A percentile compares a stretch with the other conserved stretches of the same genome.
phyloP scores from a whole-genome alignment of 2,329 filamentous ascomycete species.

The Alternaria tenuissima region DNA sequence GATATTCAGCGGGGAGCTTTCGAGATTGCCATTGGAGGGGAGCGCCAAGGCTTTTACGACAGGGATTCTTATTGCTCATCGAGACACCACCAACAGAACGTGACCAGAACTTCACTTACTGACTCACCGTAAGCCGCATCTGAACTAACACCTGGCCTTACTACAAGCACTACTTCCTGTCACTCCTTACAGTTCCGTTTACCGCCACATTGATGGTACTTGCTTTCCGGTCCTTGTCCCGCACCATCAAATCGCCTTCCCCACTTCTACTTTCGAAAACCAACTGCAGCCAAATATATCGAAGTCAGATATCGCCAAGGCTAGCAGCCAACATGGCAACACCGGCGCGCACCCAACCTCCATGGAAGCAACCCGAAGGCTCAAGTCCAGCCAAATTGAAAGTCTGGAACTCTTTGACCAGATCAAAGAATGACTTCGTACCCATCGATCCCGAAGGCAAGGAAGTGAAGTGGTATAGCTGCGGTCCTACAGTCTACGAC shows the following conservation, averaged over 20 bases:
- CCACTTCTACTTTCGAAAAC: constrained; percentile 29
- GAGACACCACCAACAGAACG: constrained; percentile 20
- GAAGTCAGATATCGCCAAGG: constrained; percentile 8
- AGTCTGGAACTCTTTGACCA: constrained; percentile 82
- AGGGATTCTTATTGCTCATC: constrained; percentile 19
- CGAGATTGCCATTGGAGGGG: constrained; percentile 34
- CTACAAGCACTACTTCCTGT: constrained; percentile 19
- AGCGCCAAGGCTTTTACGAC: constrained; percentile 34
- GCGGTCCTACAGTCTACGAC: constrained; percentile 87
- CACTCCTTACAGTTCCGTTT: constrained; percentile 22
- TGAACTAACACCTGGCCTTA: constrained; percentile 24
- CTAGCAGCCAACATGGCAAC: constrained; percentile 43
- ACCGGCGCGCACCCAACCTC: constrained; percentile 48
- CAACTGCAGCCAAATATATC: constrained; percentile 19
- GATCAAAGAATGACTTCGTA: constrained; percentile 75
- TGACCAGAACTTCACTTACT: constrained; percentile 19
- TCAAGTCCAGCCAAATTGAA: constrained; percentile 65
- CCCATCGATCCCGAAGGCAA: constrained; percentile 72
- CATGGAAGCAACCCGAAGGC: constrained; percentile 49
- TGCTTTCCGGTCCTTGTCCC: constrained; percentile 36
- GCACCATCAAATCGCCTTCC: constrained; percentile 35
- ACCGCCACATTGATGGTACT: constrained; percentile 44
- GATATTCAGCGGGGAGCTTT: constrained; percentile 37
- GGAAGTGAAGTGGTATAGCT: constrained; percentile 86
- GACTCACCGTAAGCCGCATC: constrained; percentile 34